phyloP scores from a whole-genome alignment of 2,329 filamentous ascomycete genomes.

The Penicillium sp. region DNA sequence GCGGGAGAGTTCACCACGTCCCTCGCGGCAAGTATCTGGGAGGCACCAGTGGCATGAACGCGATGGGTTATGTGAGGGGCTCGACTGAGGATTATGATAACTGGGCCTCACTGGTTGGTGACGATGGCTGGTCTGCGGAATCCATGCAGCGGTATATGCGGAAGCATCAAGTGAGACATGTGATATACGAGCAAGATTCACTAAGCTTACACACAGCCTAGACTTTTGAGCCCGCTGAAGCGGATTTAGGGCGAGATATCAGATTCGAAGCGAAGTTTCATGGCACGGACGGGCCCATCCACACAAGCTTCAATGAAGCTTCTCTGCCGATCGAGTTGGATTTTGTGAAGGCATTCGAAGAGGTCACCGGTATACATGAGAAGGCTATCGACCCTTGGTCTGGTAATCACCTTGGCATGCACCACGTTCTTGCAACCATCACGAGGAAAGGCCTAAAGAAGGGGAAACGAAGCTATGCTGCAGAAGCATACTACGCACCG shows the following conservation, averaged over 20 bases:
- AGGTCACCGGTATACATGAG: slow-evolving; percentile 6
- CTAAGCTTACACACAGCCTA: slow-evolving; percentile 11
- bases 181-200: background rate
- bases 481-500: slow-evolving; percentile 41
- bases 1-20: slow-evolving; percentile 23
- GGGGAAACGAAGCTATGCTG: slow-evolving; percentile 43
- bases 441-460: slow-evolving; percentile 30
- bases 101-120: slow-evolving; percentile 34
- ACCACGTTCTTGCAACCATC: slow-evolving; percentile 32
- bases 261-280: slow-evolving; percentile 15
- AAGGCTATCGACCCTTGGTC: slow-evolving; percentile 34
- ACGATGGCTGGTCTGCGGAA: slow-evolving; percentile 29
- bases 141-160: slow-evolving; percentile 26
- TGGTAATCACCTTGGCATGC: slow-evolving; percentile 39
- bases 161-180: slow-evolving; percentile 17
- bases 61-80: slow-evolving; percentile 46
- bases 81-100: slow-evolving; percentile 32
- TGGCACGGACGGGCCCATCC: slow-evolving; percentile 14
- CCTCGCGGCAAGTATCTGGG: slow-evolving; percentile 36
- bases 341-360: slow-evolving; percentile 22
- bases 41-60: slow-evolving; percentile 39
- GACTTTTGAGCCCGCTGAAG: slow-evolving; percentile 31
- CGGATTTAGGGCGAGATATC: slow-evolving; percentile 17
- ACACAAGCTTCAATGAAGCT: slow-evolving; percentile 16
- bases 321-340: slow-evolving; percentile 17